A percentile compares a stretch with the other conserved stretches of the same genome.
phyloP scores from a whole-genome alignment of 371 early-diverging fungal genomes.

The Circinella minor region DNA sequence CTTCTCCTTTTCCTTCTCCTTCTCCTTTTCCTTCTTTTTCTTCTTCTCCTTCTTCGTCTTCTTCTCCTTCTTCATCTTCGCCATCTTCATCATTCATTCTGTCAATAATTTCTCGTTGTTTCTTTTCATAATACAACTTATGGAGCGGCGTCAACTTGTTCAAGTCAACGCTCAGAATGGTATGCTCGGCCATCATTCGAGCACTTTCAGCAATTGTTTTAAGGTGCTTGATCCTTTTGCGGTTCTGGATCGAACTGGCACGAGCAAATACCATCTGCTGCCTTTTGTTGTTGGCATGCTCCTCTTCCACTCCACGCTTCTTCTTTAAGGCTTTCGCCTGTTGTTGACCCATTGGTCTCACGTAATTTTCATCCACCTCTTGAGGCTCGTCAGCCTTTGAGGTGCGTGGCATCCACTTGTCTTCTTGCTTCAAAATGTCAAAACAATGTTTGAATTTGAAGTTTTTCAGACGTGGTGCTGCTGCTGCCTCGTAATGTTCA shows the following conservation, averaged over 20 bases:
- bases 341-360: background rate
- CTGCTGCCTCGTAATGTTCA: too few relatives aligned
- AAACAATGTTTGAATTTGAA: background rate
- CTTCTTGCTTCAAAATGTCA: background rate
- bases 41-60: background rate
- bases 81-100: too few relatives aligned
- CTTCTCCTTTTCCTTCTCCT: too few relatives aligned
- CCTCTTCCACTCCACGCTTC: background rate
- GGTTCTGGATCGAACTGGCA: too few relatives aligned
- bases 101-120: background rate
- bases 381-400: background rate
- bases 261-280: background rate
- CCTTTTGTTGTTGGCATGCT: background rate
- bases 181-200: background rate
- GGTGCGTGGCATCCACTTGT: background rate
- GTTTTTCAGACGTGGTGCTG: too few relatives aligned
- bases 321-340: background rate
- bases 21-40: background rate
- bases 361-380: background rate
- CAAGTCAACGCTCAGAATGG: background rate
- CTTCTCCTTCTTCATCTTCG: background rate
- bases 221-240: background rate
- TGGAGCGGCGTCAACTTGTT: background rate
- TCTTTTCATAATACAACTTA: background rate
- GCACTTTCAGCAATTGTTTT: background rate